Evolutionary conservation across 2,329 filamentous ascomycete genomes (phyloP).

Genomic region (Calonectria henricotiae): DNA sequence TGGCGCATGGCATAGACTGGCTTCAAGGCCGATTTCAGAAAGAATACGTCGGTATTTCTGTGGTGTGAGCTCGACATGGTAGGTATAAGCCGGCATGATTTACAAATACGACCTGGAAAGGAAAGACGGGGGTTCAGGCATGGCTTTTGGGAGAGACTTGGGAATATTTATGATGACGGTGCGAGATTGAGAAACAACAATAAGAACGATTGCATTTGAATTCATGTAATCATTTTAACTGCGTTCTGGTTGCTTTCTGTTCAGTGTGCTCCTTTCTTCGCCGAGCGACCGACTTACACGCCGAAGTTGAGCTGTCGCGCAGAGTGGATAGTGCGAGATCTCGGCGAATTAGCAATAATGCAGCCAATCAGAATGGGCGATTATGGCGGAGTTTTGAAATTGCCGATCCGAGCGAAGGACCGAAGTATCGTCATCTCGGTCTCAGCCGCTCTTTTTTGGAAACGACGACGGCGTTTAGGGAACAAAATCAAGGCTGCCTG

Average conservation of each 20-base stretch:
- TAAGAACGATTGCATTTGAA: no score
- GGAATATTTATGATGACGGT: no score
- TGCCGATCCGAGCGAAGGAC: slow-evolving; percentile 33
- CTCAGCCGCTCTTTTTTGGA: slow-evolving; percentile 21
- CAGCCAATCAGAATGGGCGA: slow-evolving; percentile 10
- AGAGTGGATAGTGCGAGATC: neutral
- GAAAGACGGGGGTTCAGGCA: no score
- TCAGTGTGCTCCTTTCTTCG: neutral
- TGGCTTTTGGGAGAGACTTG: no score
- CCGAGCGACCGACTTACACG: slow-evolving; percentile 9
- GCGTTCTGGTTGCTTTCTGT: neutral
- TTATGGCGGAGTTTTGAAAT: slow-evolving; percentile 25
- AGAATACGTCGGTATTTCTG: no score
- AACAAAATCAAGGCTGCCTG: slow-evolving; percentile 22
- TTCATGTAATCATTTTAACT: no score
- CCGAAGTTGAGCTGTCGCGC: slow-evolving; percentile 34
- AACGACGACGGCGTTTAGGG: slow-evolving; percentile 25
- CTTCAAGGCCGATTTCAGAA: no score
- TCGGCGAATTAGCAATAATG: slow-evolving; percentile 27
- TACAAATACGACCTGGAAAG: no score
- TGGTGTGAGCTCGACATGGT: no score
- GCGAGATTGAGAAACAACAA: no score
- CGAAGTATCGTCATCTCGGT: slow-evolving; percentile 21
- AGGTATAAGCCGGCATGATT: no score
- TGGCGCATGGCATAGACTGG: no score